phyloP scores from a whole-genome alignment of 305 asterid genomes.

The Fraxinus sp. region DNA sequence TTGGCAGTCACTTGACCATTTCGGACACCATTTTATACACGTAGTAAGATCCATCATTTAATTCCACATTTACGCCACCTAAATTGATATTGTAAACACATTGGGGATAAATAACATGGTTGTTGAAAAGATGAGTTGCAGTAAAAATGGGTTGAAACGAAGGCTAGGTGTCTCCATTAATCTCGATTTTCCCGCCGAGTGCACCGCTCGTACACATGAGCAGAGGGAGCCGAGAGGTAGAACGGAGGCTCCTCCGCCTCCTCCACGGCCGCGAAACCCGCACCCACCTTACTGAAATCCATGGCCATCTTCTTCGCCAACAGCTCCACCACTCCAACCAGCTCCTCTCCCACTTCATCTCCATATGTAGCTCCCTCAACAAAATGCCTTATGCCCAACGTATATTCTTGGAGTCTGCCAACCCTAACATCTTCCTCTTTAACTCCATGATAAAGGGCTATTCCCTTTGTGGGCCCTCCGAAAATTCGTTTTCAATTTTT shows the following conservation, averaged over 20 bases:
- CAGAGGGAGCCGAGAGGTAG: constrained; percentile 34
- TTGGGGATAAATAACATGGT: no score
- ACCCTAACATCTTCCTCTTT: constrained; percentile 46
- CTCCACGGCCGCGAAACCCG: constrained; percentile 47
- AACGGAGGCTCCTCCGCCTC: constrained; percentile 44
- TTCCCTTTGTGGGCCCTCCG: constrained; percentile 35
- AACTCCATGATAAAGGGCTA: constrained; percentile 46
- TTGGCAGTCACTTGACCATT: no score
- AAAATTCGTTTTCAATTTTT: constrained; percentile 28
- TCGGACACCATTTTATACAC: no score
- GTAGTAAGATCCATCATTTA: no score
- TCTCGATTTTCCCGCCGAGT: not conserved
- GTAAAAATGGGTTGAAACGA: no score
- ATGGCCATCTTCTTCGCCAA: constrained; percentile 47
- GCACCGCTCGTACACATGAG: constrained; percentile 5
- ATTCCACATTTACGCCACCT: no score
- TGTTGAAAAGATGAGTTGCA: no score
- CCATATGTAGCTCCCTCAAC: constrained; percentile 38
- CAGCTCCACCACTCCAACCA: constrained; percentile 46
- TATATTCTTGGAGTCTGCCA: constrained; percentile 30
- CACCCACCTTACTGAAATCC: constrained; percentile 36
- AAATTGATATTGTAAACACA: no score
- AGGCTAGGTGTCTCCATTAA: not conserved
- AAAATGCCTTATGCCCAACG: constrained; percentile 36
- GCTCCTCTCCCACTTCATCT: constrained; percentile 46